Percentiles rank a stretch among this genome's conserved stretches.
Evolutionary conservation across 2,329 filamentous ascomycete species (phyloP).

Genomic region (Fusarium sp.): DNA sequence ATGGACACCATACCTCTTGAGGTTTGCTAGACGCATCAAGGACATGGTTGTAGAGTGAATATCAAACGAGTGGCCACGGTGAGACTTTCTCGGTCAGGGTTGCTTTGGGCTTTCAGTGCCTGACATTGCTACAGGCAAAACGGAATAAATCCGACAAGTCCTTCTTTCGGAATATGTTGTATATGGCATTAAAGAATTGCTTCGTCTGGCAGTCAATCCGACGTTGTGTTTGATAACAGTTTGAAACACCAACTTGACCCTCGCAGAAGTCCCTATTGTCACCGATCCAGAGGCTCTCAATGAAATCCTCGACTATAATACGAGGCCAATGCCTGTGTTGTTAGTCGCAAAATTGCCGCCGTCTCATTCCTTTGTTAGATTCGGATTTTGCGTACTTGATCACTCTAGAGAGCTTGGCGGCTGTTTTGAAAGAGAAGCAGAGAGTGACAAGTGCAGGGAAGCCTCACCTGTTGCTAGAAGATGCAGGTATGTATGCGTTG

Average conservation of each 20-base stretch:
- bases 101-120: not conserved
- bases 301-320: not conserved
- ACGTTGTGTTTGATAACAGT: not conserved
- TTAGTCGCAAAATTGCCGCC: not conserved
- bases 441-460: not conserved
- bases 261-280: not conserved
- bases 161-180: not conserved
- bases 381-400: not conserved
- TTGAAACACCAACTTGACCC: not conserved
- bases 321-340: not conserved
- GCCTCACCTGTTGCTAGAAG: not conserved
- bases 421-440: not conserved
- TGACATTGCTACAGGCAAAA: not conserved
- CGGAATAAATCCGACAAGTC: not conserved
- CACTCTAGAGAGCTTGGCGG: not conserved
- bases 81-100: not conserved
- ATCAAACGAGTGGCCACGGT: conserved; percentile 32
- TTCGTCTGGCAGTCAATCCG: not conserved
- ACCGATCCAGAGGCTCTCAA: not conserved
- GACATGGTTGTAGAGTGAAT: conserved; percentile 25
- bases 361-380: not conserved
- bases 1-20: conserved; percentile 37
- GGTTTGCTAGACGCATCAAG: conserved; percentile 4
- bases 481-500: not conserved
- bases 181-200: not conserved